Conservation (phyloP, 805 yeast genomes). For the Kodamaea nitidulidarum region DNA sequence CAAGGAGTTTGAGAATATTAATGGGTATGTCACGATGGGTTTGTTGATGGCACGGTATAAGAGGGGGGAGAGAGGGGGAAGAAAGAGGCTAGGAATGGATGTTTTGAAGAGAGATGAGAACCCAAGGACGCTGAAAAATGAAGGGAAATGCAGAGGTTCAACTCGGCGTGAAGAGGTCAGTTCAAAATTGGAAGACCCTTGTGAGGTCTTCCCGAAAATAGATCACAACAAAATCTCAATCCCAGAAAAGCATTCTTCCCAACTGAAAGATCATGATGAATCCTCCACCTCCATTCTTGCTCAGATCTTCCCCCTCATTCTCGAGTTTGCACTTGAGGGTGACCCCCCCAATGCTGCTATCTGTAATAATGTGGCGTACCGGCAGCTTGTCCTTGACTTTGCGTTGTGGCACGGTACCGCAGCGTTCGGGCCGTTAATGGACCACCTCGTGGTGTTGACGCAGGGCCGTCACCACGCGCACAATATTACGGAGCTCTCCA, state of each 20-base stretch:
- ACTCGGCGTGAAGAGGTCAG: too few relatives aligned
- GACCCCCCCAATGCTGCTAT: conserved; percentile 56
- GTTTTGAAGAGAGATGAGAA: not conserved
- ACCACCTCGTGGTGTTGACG: conserved; percentile 55
- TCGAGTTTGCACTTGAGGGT: not conserved
- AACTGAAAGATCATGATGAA: too few relatives aligned
- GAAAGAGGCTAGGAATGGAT: not conserved
- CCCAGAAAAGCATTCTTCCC: too few relatives aligned
- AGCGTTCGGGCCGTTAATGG: conserved; percentile 48
- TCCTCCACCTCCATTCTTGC: too few relatives aligned
- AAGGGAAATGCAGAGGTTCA: too few relatives aligned
- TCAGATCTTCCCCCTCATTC: not conserved
- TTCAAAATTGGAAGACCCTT: too few relatives aligned
- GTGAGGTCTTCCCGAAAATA: too few relatives aligned
- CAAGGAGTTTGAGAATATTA: conserved; percentile 54
- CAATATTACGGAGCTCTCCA: conserved; percentile 50
- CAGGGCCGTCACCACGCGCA: conserved; percentile 22
- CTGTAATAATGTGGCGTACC: conserved; percentile 53
- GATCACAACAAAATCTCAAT: too few relatives aligned
- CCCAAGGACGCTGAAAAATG: not conserved
- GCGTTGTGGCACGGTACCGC: conserved; percentile 65
- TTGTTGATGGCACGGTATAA: conserved; percentile 50
- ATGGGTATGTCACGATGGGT: conserved; percentile 58
- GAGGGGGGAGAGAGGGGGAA: conserved; percentile 4
- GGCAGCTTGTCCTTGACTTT: conserved; percentile 45